Base-by-base conservation (phyloP, 2,329 filamentous ascomycete species). In the Talaromyces sp. region DNA sequence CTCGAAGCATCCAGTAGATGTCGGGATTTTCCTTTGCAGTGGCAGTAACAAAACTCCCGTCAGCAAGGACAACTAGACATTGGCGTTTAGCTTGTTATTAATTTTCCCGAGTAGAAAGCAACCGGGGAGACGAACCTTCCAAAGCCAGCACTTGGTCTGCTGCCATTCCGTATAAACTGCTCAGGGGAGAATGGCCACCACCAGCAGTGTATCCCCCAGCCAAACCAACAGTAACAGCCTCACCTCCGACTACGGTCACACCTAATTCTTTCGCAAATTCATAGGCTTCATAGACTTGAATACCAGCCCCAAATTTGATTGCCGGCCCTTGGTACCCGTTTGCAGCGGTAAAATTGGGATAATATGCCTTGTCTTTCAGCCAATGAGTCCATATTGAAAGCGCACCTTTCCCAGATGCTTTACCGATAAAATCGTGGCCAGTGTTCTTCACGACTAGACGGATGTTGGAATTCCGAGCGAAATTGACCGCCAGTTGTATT, bases 1-100 rank as follows among this genome's bases (percentile, higher is more conserved):
- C 84, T 45, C 75, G 75, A 1, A 86, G 69, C 1, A 84, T 85
- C 84, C 84, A 88, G 72, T 83, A 87, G 1, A 88, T 72, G 52
- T 87, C 84, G 0, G 73, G 59, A 61, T 87, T 81, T 35, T 78
- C 61, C 0, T 64, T 65, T 1, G 73, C 74, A 7, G 74, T 79
- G 0, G 82, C 82, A 2, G 69, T 77, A 2, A 84, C 61, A 15
- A 79, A 64, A n/a, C 74, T 60, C 2, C 84, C 82, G 17, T 48
- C 25, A 31, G 45, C 45, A 22, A 48, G 15, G 7, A 48, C 28
- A 6, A 48, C 45, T 48, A 22, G 28, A 25, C 7, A 19, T 48
- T 9, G 11, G n/a, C 25, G 5, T 19, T 48, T 4, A 33, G 28
- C 33, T 40, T 17, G 15, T 40, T 13, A 7, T 2, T 33, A 5